Evolutionary conservation across 2,329 filamentous ascomycete genomes (phyloP).

Genomic region (Escovopsis weberi): DNA sequence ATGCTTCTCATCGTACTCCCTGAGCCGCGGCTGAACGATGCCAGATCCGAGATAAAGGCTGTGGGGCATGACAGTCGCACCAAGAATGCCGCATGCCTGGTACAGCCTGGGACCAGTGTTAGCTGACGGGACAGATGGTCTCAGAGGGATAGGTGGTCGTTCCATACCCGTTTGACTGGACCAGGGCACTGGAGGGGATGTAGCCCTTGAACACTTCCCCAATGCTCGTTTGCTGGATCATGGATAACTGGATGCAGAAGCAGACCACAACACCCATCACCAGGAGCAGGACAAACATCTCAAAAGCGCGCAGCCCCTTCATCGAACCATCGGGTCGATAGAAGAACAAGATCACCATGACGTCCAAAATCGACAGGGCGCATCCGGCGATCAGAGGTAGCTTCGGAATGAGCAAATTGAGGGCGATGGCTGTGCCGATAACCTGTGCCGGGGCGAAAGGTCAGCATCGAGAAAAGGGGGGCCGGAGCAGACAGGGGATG

Average conservation of each 20-base stretch:
- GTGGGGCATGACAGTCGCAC: slow-evolving; percentile 62
- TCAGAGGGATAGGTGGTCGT: too few species aligned
- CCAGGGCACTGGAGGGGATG: slow-evolving; percentile 43
- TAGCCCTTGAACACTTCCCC: slow-evolving; percentile 51
- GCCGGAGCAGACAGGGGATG: background rate
- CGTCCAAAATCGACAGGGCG: slow-evolving; percentile 53
- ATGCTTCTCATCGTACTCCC: slow-evolving; percentile 45
- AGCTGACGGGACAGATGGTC: too few species aligned
- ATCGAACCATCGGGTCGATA: slow-evolving; percentile 47
- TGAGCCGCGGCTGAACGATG: slow-evolving; percentile 51
- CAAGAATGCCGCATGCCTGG: slow-evolving; percentile 62
- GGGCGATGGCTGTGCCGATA: slow-evolving; percentile 55
- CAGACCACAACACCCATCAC: slow-evolving; percentile 56
- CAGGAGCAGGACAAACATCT: slow-evolving; percentile 46
- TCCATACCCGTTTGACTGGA: slow-evolving; percentile 38
- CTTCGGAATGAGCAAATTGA: slow-evolving; percentile 49
- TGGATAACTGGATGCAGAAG: slow-evolving; percentile 54
- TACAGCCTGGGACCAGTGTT: slow-evolving; percentile 27
- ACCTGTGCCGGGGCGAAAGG: slow-evolving; percentile 23
- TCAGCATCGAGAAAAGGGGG: background rate
- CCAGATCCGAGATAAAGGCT: slow-evolving; percentile 55
- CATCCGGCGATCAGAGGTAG: slow-evolving; percentile 54
- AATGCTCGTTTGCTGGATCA: slow-evolving; percentile 40
- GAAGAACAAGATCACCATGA: slow-evolving; percentile 52
- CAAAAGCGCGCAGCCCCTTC: slow-evolving; percentile 46